phyloP scores from a whole-genome alignment of 805 yeast genomes.

The Lipomyces anomalus region DNA sequence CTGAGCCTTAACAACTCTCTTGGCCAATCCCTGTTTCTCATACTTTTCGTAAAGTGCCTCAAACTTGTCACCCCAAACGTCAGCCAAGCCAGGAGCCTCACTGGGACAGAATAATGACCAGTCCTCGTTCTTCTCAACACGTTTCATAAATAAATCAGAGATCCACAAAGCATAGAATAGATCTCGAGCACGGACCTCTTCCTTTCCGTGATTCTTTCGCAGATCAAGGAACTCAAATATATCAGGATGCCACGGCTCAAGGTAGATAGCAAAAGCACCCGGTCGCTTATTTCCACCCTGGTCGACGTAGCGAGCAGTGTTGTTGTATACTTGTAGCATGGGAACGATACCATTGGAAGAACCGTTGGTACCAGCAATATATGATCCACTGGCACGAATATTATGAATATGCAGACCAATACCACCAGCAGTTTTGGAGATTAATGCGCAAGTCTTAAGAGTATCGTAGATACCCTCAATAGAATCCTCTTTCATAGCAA shows the following conservation, averaged over 20 bases:
- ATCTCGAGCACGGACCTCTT: conserved; percentile 89
- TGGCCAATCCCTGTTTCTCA: conserved; percentile 63
- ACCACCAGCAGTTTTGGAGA: conserved; percentile 94
- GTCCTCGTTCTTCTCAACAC: conserved; percentile 68
- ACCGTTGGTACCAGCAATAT: conserved; percentile 89
- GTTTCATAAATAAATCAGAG: conserved; percentile 88
- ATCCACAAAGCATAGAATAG: conserved; percentile 92
- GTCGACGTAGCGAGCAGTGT: conserved; percentile 94
- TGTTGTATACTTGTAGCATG: conserved; percentile 92
- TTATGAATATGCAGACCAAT: conserved; percentile 86
- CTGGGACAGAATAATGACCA: conserved; percentile 92
- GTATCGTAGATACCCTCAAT: conserved; percentile 93
- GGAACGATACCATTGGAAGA: conserved; percentile 89
- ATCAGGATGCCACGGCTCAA: conserved; percentile 98
- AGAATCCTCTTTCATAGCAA: conserved; percentile 90
- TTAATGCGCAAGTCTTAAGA: conserved; percentile 78
- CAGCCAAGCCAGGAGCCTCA: conserved; percentile 79
- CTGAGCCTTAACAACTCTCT: conserved; percentile 71
- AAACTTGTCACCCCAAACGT: conserved; percentile 80
- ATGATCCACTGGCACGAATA: conserved; percentile 79
- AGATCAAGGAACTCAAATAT: conserved; percentile 79
- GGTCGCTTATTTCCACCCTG: conserved; percentile 99
- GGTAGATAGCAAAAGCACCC: conserved; percentile 89
- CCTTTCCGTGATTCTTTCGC: conserved; percentile 91
- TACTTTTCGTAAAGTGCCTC: conserved; percentile 63